Evolutionary conservation across 352 stramenopile genomes (phyloP), one percentile per base, ranked within the genome.

Genomic region (Albugo candida): DNA sequence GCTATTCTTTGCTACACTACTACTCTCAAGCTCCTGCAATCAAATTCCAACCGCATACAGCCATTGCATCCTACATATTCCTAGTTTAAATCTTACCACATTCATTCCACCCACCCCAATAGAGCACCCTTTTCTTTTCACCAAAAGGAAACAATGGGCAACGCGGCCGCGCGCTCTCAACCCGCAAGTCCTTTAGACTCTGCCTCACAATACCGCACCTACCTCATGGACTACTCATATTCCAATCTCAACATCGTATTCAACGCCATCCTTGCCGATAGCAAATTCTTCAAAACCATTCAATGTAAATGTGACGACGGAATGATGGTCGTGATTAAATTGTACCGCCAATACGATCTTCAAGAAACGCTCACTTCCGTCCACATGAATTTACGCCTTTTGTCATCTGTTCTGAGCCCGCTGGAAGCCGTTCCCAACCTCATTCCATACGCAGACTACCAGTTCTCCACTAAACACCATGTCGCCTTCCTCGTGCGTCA

Each of bases 401-500:
- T 92, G 2, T 59, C 65, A 17, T 36, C 64, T 8, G 70, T 64
- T 1, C 83, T 86, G 41, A 72, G 61, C 14, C 24, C 24, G 24
- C 51, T 82, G 38, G 78, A 88, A 44, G 53, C 73, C 42, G 69
- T 82, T 24, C 78, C 78, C 5, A 92, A 92, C 51, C 49, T 92
- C 21, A 70, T 92, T 38, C 77, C 76, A 36, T 86, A 92, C 57
- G 72, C 74, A 5, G 68, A 83, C 40, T 91, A 78, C 54, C 56
- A 82, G 42, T 53, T 92, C 19, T 81, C 68, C 13, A 64, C 61
- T 20, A 88, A 92, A 54, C 73, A 76, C 45, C 67, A 89, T 55
- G 79, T 87, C 42, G 83, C 83, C 21, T 96, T 97, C 61, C 64
- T 98, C 52, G 64, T 98, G 41, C 76, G 95, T 1, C 94, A 97